Base-by-base conservation (phyloP, 2,329 filamentous ascomycete species). In the Arthroderma sp. region DNA sequence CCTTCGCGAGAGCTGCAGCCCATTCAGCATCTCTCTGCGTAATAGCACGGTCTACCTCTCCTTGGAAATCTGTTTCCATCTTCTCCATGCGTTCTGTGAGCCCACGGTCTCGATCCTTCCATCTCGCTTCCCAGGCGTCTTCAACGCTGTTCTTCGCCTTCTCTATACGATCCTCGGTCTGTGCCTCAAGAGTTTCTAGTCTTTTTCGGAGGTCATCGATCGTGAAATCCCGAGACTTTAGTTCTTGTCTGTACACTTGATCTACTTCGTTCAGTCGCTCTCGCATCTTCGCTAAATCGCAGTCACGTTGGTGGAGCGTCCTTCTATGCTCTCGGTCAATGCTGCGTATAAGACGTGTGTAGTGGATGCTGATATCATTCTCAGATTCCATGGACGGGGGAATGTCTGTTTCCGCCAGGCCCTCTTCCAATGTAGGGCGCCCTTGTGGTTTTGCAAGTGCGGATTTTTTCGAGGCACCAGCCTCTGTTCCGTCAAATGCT, bases 101-200 rank as follows among this genome's bases (percentile, higher is more conserved):
- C 38, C 59, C 51, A 27, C 45, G 48, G 36, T 58, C 56, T 2
- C 58, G 55, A 40, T 63, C 56, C 38, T 58, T 60, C 61, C 60
- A 64, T 28, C 59, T 43, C 8, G 40, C 48, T 46, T 63, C 58
- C 61, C 60, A 64, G 27, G 56, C 36, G 43, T 62, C 59, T 43
- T 64, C 60, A 3, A 63, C 54, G 36, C 57, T 51, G 45, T 62
- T 54, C 31, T 55, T 47, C 11, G 59, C 58, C 41, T 51, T 57
- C 44, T 64, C 58, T 8, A 62, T 48, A 33, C 48, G 49, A 3
- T 29, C 43, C 29, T 57, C 48, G 32, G 56, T 44, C 40, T 50
- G 47, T 41, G 54, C 53, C 31, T 58, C 49, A 32, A 58, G 38
- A 40, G 47, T 47, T 22, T 46, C 43, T 6, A 58, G 49, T 36